Base-by-base conservation (phyloP, 805 yeast species). In the Monosporozyma unispora region DNA sequence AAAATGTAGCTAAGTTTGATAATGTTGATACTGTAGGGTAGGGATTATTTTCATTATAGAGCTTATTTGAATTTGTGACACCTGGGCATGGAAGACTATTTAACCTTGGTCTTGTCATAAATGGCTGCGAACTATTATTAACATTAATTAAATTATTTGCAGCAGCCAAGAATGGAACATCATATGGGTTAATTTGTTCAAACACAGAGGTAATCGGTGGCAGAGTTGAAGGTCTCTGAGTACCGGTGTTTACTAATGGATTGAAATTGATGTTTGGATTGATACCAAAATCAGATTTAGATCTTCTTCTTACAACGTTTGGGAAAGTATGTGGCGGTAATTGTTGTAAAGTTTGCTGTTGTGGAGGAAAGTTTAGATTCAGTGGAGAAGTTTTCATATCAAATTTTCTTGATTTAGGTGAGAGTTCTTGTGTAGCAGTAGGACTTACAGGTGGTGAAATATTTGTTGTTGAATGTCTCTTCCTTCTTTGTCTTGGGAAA, bases 21-120 rank as follows among this genome's bases (percentile, higher is more conserved):
- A 61, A 46, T 4, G 62, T 57, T n/a, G 53, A 52, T 2, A 59
- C 55, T 3, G 63, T 57, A n/a, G 63, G 60, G 14, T 55, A 47
- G 9, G 37, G 25, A 11, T 27, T 23, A 29, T 43, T 29, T 27
- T 43, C 25, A 19, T 41, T 16, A 16, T 27, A 18, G 14, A 9
- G 11, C 6, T 39, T 39, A 21, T 14, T 45, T 14, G 42, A 9
- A 11, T 7, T 21, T 33, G 35, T 35, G 16, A 19, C 18, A 12
- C 21, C 8, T 46, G 47, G 47, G 8, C 21, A 22, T 18, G 47
- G 47, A n/a, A 45, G 22, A 33, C 46, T 44, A 31, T 44, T 29
- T 8, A 44, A 27, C 14, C 43, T 42, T 44, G 49, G 52, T n/a
- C 46, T 44, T 21, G 42, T 21, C 8, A 22, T 21, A 11, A 19